Percentiles rank a stretch among this genome's conserved stretches.
Conservation (phyloP, 768 basidiomycete genomes). For the Artomyces pyxidatus region DNA sequence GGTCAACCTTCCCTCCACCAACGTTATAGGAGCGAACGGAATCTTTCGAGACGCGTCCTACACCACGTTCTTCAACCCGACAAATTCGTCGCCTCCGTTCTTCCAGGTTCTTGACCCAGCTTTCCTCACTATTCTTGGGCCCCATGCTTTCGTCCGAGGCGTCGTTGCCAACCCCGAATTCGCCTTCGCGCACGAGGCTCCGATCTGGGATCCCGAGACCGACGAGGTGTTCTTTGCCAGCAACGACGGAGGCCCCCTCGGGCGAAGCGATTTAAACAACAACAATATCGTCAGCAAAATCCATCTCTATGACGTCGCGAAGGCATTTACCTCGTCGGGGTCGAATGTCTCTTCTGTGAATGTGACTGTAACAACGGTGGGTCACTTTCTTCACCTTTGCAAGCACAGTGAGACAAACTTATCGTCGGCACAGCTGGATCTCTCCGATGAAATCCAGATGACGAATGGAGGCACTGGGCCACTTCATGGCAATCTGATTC, state of each 20-base stretch:
- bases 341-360: constrained; percentile 32
- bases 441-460: constrained; percentile 55
- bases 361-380: constrained; percentile 37
- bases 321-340: constrained; percentile 27
- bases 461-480: constrained; percentile 65
- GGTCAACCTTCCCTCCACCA: constrained; percentile 41
- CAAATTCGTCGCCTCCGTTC: constrained; percentile 46
- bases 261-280: constrained; percentile 53
- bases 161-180: constrained; percentile 55
- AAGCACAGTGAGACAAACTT: constrained; percentile 3
- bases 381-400: background rate
- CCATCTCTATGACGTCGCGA: constrained; percentile 46
- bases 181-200: constrained; percentile 76
- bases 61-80: constrained; percentile 48
- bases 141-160: constrained; percentile 44
- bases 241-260: constrained; percentile 58
- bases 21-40: constrained; percentile 41
- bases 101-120: constrained; percentile 47
- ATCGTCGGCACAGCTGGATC: constrained; percentile 36
- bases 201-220: constrained; percentile 57
- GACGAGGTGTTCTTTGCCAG: constrained; percentile 68
- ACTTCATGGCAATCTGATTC: constrained; percentile 47
- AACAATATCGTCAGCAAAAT: constrained; percentile 61
- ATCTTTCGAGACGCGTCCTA: constrained; percentile 30
- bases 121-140: constrained; percentile 57